Conservation (phyloP, 2,329 filamentous ascomycete species). For the Sporothrix brasiliensis region DNA sequence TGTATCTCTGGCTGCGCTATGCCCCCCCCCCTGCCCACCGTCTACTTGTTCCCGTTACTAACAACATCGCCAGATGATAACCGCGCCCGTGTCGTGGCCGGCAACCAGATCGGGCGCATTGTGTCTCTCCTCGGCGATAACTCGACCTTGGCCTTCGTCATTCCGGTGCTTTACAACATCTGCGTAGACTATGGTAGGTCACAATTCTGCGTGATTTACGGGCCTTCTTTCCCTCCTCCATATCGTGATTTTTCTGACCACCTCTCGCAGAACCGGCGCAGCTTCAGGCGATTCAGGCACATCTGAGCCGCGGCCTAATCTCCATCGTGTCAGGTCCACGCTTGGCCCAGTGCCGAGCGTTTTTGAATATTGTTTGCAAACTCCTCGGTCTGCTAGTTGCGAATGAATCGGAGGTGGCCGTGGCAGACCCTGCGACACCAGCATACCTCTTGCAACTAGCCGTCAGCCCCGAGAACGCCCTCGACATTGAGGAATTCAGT, state of each 20-base stretch:
- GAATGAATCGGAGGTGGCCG: slow-evolving; percentile 54
- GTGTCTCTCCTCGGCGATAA: slow-evolving; percentile 54
- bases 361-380: slow-evolving; percentile 59
- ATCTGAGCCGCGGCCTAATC: slow-evolving; percentile 55
- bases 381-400: slow-evolving; percentile 57
- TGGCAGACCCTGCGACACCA: slow-evolving; percentile 53
- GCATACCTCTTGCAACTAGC: slow-evolving; percentile 56
- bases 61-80: slow-evolving; percentile 55
- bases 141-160: slow-evolving; percentile 53
- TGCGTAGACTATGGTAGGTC: slow-evolving; percentile 64
- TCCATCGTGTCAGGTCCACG: slow-evolving; percentile 53
- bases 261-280: slow-evolving; percentile 58
- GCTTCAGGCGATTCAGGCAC: slow-evolving; percentile 55
- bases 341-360: slow-evolving; percentile 47
- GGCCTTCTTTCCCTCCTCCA: neutral
- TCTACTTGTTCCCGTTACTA: neutral
- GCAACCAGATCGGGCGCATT: slow-evolving; percentile 52
- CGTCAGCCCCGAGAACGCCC: slow-evolving; percentile 44
- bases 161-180: slow-evolving; percentile 65
- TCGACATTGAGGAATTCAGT: slow-evolving; percentile 59
- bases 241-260: neutral
- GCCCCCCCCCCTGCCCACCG: neutral
- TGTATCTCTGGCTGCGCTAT: neutral
- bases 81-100: slow-evolving; percentile 57
- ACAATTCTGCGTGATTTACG: neutral